A percentile compares a stretch with the other conserved stretches of the same genome.
Conservation (phyloP, 75 land plant genomes). For the Isoetes taiwanensis region DNA sequence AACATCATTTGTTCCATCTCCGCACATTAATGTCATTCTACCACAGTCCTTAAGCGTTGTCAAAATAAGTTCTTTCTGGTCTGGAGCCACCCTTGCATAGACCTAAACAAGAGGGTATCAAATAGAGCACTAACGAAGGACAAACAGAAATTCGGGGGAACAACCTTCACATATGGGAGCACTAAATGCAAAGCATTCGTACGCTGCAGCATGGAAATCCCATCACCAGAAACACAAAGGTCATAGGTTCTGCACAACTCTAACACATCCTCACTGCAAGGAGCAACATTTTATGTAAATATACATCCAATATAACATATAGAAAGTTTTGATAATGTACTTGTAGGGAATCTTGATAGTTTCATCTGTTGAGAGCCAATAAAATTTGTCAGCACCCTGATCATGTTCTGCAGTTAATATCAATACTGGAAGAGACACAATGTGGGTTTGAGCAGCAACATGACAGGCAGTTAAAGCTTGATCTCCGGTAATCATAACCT, state of each 20-base stretch:
- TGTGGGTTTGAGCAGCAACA: conserved; percentile 92
- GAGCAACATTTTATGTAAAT: not conserved
- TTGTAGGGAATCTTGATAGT: conserved; percentile 34
- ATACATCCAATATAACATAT: not conserved
- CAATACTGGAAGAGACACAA: conserved; percentile 54
- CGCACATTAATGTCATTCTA: conserved; percentile 91
- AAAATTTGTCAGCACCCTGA: conserved; percentile 23
- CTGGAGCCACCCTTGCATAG: conserved; percentile 97
- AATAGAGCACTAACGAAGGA: not conserved
- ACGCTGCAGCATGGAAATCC: conserved; percentile 77
- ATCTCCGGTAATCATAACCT: conserved; percentile 99
- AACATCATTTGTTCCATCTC: conserved; percentile 99
- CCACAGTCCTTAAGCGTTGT: conserved; percentile 89
- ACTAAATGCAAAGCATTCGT: conserved; percentile 54
- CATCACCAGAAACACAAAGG: conserved; percentile 95
- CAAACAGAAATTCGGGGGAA: not conserved
- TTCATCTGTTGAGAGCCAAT: conserved; percentile 97
- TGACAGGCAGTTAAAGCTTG: conserved; percentile 99
- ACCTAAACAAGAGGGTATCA: conserved; percentile 35
- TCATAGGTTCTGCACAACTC: conserved; percentile 56
- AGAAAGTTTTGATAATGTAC: conserved; percentile 19
- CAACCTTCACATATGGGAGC: conserved; percentile 84
- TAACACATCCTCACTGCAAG: conserved; percentile 52
- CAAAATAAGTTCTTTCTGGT: conserved; percentile 89
- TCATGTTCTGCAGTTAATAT: conserved; percentile 42